phyloP scores from a whole-genome alignment of 2,329 filamentous ascomycete genomes.

The Hyphodiscus sp. region DNA sequence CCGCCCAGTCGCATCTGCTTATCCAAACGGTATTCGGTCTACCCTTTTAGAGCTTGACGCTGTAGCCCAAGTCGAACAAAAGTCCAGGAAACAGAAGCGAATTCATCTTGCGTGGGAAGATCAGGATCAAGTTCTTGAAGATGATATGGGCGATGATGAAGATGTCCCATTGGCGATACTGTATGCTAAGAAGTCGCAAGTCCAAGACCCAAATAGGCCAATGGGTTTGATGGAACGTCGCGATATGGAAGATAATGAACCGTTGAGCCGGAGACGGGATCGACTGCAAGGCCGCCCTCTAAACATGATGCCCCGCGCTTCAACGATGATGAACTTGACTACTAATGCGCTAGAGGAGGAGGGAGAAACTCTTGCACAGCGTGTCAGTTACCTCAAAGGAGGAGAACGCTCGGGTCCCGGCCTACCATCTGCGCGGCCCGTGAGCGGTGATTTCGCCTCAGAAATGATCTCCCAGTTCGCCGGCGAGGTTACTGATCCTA shows the following conservation, averaged over 20 bases:
- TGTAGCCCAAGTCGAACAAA: slow-evolving; percentile 77
- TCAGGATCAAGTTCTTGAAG: slow-evolving; percentile 40
- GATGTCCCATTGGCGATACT: slow-evolving; percentile 85
- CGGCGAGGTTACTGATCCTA: slow-evolving; percentile 32
- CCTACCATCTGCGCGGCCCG: slow-evolving; percentile 37
- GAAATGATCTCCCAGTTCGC: slow-evolving; percentile 64
- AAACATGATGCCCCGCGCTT: slow-evolving; percentile 15
- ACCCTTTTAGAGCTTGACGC: slow-evolving; percentile 88
- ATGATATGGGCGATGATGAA: slow-evolving; percentile 59
- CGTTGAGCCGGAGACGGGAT: slow-evolving; percentile 35
- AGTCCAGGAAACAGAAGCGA: slow-evolving; percentile 65
- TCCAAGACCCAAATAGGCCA: slow-evolving; percentile 53
- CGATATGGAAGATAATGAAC: slow-evolving; percentile 88
- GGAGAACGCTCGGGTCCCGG: slow-evolving; percentile 34
- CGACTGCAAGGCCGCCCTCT: slow-evolving; percentile 23
- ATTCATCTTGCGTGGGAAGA: slow-evolving; percentile 91
- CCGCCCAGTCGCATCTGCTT: slow-evolving; percentile 53
- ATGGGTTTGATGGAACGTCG: slow-evolving; percentile 73
- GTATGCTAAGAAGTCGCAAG: slow-evolving; percentile 45
- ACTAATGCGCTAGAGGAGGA: slow-evolving; percentile 36
- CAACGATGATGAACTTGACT: slow-evolving; percentile 24
- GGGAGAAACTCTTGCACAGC: slow-evolving; percentile 60
- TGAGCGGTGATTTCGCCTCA: slow-evolving; percentile 59
- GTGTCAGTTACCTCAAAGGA: slow-evolving; percentile 57
- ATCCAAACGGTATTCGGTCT: slow-evolving; percentile 76